phyloP scores from a whole-genome alignment of 2,329 filamentous ascomycete genomes.

The Epichloe gansuensis region DNA sequence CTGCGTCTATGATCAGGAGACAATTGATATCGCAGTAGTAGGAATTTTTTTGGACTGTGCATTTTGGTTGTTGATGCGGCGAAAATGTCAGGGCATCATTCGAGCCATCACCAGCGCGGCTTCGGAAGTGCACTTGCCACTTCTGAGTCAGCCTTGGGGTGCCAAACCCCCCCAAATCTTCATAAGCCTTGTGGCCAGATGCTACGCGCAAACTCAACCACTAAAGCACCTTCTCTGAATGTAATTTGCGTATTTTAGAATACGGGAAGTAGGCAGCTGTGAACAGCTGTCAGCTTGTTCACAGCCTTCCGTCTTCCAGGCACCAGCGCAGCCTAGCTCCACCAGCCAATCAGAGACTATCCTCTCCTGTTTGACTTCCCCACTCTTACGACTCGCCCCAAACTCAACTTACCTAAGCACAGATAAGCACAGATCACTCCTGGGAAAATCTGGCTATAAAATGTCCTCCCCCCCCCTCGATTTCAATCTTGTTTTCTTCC shows the following conservation, averaged over 20 bases:
- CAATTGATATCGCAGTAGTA: no score
- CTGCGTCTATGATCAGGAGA: no score
- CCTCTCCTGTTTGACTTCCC: background rate
- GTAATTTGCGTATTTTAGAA: background rate
- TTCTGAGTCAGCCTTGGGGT: no score
- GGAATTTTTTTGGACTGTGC: no score
- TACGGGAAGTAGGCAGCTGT: background rate
- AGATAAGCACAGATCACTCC: conserved; percentile 2
- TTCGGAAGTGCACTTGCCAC: no score
- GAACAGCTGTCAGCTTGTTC: background rate
- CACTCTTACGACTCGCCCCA: background rate
- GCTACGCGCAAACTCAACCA: no score
- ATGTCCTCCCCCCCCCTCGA: conserved; percentile 7
- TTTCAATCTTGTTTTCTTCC: conserved; percentile 25
- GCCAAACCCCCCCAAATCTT: no score
- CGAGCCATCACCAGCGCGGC: no score
- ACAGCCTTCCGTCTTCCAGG: background rate
- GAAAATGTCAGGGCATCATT: no score
- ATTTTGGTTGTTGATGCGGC: no score
- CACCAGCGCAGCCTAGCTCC: background rate
- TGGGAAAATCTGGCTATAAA: conserved; percentile 20
- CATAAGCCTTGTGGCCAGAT: no score
- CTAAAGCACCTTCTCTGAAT: no score
- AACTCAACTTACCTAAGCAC: conserved; percentile 6
- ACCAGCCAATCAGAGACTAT: background rate